phyloP scores from a whole-genome alignment of 2,329 filamentous ascomycete genomes.

The Claviceps sorghi region DNA sequence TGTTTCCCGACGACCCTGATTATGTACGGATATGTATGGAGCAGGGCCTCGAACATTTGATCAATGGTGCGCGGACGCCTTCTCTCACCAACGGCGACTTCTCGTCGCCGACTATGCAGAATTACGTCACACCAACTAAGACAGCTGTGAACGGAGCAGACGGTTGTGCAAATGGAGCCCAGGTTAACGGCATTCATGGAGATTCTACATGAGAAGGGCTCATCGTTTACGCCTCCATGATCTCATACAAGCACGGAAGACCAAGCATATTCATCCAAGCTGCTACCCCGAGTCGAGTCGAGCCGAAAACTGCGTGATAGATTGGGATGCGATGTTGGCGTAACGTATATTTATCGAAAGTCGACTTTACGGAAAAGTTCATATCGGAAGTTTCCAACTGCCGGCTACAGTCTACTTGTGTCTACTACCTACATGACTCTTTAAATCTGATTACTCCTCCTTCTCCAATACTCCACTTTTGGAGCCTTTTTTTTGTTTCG shows the following conservation, averaged over 20 bases:
- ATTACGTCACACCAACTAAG: slow-evolving; percentile 13
- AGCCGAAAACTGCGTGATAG: no score
- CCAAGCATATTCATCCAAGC: not conserved
- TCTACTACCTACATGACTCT: slow-evolving; percentile 6
- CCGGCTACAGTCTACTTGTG: no score
- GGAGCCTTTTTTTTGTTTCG: not conserved
- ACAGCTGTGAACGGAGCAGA: slow-evolving; percentile 19
- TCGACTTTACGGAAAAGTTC: not conserved
- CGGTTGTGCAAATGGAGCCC: slow-evolving; percentile 12
- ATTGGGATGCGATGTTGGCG: not conserved
- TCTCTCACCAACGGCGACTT: slow-evolving; percentile 32
- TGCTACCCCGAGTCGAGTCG: not conserved
- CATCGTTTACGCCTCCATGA: not conserved
- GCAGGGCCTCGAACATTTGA: slow-evolving; percentile 41
- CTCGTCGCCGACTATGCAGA: slow-evolving; percentile 29
- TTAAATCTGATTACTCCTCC: not conserved
- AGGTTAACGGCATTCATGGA: slow-evolving; percentile 18
- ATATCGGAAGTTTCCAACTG: not conserved
- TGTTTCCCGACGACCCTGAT: slow-evolving; percentile 41
- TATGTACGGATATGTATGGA: slow-evolving; percentile 40
- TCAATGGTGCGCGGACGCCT: slow-evolving; percentile 30
- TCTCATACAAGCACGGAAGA: not conserved
- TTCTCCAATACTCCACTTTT: not conserved
- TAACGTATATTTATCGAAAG: not conserved
- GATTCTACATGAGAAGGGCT: slow-evolving; percentile 1